Percentiles rank a stretch among this genome's conserved stretches.
phyloP scores from a whole-genome alignment of 345 rosid genomes.

The Euphorbia lathyris region DNA sequence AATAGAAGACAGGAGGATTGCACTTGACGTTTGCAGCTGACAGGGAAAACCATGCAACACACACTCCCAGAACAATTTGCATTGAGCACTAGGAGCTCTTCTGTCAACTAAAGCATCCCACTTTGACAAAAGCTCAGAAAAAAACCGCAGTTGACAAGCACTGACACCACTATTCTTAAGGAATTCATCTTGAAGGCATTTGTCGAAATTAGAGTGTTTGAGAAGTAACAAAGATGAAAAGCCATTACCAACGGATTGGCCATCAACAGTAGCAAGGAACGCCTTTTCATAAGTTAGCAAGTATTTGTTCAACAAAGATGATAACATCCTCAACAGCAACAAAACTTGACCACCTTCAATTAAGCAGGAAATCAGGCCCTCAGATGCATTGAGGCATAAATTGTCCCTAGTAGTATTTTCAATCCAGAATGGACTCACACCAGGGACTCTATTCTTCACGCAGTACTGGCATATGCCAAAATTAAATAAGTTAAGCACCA shows the following conservation, averaged over 20 bases:
- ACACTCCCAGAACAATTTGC: conserved; percentile 73
- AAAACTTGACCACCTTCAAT: conserved; percentile 49
- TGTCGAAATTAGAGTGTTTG: conserved; percentile 66
- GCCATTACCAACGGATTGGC: conserved; percentile 37
- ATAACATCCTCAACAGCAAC: conserved; percentile 49
- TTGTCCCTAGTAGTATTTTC: conserved; percentile 47
- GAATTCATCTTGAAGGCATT: conserved; percentile 56
- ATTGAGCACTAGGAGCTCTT: conserved; percentile 51
- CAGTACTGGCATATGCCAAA: conserved; percentile 55
- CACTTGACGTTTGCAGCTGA: conserved; percentile 56
- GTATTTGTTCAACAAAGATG: conserved; percentile 58
- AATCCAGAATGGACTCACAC: conserved; percentile 39
- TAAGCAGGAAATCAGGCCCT: conserved; percentile 48
- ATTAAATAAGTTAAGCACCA: conserved; percentile 60
- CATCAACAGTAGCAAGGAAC: conserved; percentile 56
- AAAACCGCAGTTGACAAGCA: conserved; percentile 52
- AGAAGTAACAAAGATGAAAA: conserved; percentile 69
- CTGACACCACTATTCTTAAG: conserved; percentile 53
- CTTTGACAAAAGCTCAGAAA: conserved; percentile 47
- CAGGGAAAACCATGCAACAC: conserved; percentile 87
- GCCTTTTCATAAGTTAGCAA: conserved; percentile 60
- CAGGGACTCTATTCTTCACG: conserved; percentile 46
- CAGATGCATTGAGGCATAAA: conserved; percentile 49
- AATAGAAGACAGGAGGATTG: conserved; percentile 66
- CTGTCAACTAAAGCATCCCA: conserved; percentile 55